Evolutionary conservation across 495 filamentous ascomycete species (phyloP), one percentile per base, ranked within the genome.

Genomic region (Podospora pseudocomata): DNA sequence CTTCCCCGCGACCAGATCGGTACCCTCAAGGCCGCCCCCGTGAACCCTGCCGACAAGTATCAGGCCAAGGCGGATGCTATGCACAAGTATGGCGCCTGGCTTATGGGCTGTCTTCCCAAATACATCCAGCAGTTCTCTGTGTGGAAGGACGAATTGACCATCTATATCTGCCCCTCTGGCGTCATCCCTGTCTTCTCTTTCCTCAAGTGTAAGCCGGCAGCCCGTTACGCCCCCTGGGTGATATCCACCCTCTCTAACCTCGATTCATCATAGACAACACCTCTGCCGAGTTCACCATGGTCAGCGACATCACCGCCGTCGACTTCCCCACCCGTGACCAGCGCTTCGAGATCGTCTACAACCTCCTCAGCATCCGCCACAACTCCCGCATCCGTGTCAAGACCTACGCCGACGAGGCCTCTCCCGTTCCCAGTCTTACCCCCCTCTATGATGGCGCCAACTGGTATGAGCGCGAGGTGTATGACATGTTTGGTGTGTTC

Each of bases 81-180:
- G 71, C 95, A 98, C 84, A 89, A 85, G 71, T 99, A 99, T 76
- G 96, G 96, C 71, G 88, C 95, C 76, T 99, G 97, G 82, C 86
- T 99, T 74, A 91, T 98, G 85, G 94, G 94, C 66, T 96, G 92
- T 78, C 84, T 99, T 68, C 96, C 96, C 67, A 98, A 97, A 84
- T 96, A 97, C 80, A 88, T 99, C 73, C 96, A 99, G 82, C 96
- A 99, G 80, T 97, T 97, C 85, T 93, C 92, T 54, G 94, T 99
- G 34, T 98, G 94, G 96, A 99, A 99, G 84, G 95, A 99, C 77
- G 96, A 99, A 77, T 86, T 99, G 68, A 91, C 89, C 67, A 92
- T 99, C 78, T 95, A 94, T 80, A 94, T 97, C 74, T 81, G 92
- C 55, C 95, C 95, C 5, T 78, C 91, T 23, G 94, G 92, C 71